Conservation (phyloP, 2,329 filamentous ascomycete genomes). For the Neoarthrinium moseri region DNA sequence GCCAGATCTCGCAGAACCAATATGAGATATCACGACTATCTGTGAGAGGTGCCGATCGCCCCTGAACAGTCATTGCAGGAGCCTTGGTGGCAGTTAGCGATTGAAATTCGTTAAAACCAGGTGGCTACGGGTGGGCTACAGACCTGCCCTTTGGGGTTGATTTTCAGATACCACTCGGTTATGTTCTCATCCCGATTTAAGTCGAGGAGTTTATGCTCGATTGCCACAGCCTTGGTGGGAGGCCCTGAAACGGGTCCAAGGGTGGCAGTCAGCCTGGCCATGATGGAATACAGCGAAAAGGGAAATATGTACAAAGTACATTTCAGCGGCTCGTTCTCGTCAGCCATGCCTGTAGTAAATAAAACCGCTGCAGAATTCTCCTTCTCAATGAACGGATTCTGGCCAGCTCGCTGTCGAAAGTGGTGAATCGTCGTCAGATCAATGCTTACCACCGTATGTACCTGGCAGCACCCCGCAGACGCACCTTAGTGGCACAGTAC, state of each 20-base stretch:
- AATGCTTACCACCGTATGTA: too few relatives aligned
- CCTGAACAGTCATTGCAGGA: slow-evolving; percentile 2
- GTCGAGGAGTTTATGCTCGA: slow-evolving; percentile 1
- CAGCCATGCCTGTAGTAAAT: too few relatives aligned
- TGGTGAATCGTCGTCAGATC: too few relatives aligned
- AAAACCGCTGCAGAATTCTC: too few relatives aligned
- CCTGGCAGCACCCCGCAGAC: too few relatives aligned
- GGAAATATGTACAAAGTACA: slow-evolving; percentile 8
- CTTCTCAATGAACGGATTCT: too few relatives aligned
- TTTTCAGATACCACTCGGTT: slow-evolving; percentile 1
- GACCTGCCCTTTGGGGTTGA: slow-evolving; percentile 10
- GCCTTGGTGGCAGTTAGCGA: too few relatives aligned
- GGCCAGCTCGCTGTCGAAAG: too few relatives aligned
- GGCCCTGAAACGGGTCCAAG: background rate
- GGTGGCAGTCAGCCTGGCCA: slow-evolving; percentile 1
- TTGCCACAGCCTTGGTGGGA: background rate
- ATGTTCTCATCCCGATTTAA: slow-evolving; percentile 7
- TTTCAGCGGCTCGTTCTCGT: too few relatives aligned
- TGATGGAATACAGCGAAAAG: slow-evolving; percentile 11
- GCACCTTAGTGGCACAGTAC: too few relatives aligned
- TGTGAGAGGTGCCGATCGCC: background rate
- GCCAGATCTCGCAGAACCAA: slow-evolving; percentile 8
- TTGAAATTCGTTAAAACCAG: too few relatives aligned
- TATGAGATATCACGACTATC: slow-evolving; percentile 10
- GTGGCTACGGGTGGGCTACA: background rate